These are phyloP conservation scores for Aschersonia sp. DNA, from an alignment of 2,329 filamentous ascomycete species.

Conservation along the genomic window DNA sequence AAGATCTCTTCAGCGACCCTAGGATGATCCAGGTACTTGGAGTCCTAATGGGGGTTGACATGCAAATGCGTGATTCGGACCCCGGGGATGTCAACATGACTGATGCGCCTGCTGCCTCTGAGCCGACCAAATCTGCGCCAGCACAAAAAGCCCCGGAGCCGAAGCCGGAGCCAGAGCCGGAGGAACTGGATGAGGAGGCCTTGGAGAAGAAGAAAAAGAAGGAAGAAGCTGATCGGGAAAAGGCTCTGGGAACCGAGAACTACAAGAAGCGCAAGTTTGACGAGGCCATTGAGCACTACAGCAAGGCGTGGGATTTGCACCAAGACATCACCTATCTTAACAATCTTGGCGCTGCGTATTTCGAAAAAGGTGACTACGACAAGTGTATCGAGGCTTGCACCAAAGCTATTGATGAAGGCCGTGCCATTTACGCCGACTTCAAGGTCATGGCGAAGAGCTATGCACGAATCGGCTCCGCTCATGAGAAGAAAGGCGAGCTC, in stretches of 20 bases:
- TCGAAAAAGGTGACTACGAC: conserved; percentile 91
- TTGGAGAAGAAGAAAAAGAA: conserved; percentile 79
- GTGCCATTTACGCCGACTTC: conserved; percentile 84
- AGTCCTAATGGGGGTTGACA: conserved; percentile 85
- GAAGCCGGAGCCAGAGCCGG: conserved; percentile 41
- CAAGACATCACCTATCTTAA: conserved; percentile 98
- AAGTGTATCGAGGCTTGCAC: conserved; percentile 76
- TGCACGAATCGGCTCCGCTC: conserved; percentile 82
- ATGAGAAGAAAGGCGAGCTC: conserved; percentile 80
- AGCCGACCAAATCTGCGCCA: conserved; percentile 25
- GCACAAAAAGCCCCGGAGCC: conserved; percentile 41
- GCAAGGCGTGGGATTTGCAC: conserved; percentile 83
- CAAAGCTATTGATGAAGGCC: conserved; percentile 80
- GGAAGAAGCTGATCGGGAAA: conserved; percentile 85
- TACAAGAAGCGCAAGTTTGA: conserved; percentile 99
- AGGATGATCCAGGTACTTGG: conserved; percentile 89
- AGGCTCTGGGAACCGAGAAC: conserved; percentile 80
- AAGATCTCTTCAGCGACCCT: conserved; percentile 75
- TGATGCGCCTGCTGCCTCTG: conserved; percentile 33
- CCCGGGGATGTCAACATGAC: conserved; percentile 58
- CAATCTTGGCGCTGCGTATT: conserved; percentile 87
- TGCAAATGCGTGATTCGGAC: conserved; percentile 38
- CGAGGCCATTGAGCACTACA: conserved; percentile 85
- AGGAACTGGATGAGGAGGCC: conserved; percentile 69
- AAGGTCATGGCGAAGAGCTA: conserved; percentile 98